Evolutionary conservation across 2,329 filamentous ascomycete genomes (phyloP), one percentile per base, ranked within the genome.

Genomic region (Cadophora sp.): DNA sequence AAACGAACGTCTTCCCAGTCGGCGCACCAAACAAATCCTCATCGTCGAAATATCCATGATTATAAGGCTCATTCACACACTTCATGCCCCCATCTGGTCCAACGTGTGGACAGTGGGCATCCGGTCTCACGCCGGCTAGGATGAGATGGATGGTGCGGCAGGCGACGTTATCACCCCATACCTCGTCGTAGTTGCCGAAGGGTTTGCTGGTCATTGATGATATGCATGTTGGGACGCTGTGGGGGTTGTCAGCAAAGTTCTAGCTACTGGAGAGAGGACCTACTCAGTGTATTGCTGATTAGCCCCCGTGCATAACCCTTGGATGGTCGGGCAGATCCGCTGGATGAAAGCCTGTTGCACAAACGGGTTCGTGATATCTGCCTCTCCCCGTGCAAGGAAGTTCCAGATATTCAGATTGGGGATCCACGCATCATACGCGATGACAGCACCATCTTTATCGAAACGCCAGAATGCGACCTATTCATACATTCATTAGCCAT

Each of bases 381-480:
- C 72, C 16, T 73, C 76, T 13, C 72, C 73, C 8, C 73, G 74
- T 33, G 72, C 64, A n/a, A 75, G 68, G 27, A 78, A 75, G 22
- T 61, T 64, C 79, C 79, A 82, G 55, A 74, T 68, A 64, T 79
- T 76, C 24, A 83, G 75, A 36, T 80, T 80, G 4, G 80, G 79
- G n/a, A 82, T 78, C 75, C 78, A 81, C 24, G 81, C 80, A 69
- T 83, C 80, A 68, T 81, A 83, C 36, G 79, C 76, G 14, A 78
- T 66, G 13, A 83, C 80, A 18, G 77, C 79, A 48, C 83, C 82
- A 4, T 76, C 68, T 1, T 79, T 75, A 66, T 83, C 80, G 66
- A 84, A 81, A 39, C 77, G 79, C 81, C 81, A 84, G 68, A 83
- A 84, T 0, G 81, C 79, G 5, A 66, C 58, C 13, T 81, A 70